Conservation (phyloP, 176 grass and related monocot species). For the Rhipidocladum racemiflorum region DNA sequence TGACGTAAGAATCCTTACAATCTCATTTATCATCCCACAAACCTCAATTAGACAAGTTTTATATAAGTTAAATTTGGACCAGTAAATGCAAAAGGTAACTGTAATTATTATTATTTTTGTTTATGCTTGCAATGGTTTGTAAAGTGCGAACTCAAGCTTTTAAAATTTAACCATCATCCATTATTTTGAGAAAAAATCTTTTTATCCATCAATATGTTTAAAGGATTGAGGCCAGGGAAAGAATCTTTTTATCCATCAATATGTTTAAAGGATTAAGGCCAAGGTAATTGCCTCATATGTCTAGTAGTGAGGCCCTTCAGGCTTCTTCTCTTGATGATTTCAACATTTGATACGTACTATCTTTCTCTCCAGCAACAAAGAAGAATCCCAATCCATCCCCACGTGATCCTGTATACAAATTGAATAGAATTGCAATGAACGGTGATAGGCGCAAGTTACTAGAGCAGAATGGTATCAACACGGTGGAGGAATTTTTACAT, state of each 20-base stretch:
- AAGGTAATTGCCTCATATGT: not conserved
- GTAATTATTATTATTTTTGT: not conserved
- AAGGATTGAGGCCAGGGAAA: not conserved
- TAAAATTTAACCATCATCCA: not conserved
- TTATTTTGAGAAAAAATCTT: not conserved
- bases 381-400: constrained; percentile 25
- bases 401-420: constrained; percentile 29
- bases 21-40: not conserved
- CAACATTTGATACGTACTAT: not conserved
- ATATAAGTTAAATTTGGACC: not conserved
- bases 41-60: not conserved
- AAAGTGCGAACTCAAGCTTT: not conserved
- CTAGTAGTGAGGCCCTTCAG: not conserved
- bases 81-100: not conserved
- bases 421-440: constrained; percentile 25
- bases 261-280: not conserved
- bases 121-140: not conserved
- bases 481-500: not conserved
- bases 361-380: constrained; percentile 29
- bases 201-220: not conserved
- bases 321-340: not conserved
- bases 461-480: constrained; percentile 14
- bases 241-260: not conserved
- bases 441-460: constrained; percentile 23
- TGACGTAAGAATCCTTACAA: not conserved